Evolutionary conservation across 2,329 filamentous ascomycete genomes (phyloP).

Genomic region (Thyridium curvatum): DNA sequence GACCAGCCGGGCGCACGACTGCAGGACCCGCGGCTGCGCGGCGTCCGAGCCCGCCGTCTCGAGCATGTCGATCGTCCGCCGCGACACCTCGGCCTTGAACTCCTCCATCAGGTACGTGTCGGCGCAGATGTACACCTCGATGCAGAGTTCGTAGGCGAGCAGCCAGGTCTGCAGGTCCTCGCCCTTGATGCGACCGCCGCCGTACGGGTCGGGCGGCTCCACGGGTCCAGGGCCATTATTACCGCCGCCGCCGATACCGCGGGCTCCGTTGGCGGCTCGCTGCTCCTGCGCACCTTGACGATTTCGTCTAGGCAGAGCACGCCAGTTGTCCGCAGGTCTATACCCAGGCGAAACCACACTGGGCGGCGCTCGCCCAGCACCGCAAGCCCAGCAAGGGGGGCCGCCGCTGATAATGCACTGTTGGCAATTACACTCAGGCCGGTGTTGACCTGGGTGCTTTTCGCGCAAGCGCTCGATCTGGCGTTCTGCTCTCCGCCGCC

Average conservation of each 20-base stretch:
- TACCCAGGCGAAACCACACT: constrained; percentile 5
- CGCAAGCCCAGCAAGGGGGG: constrained; percentile 35
- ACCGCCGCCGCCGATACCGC: constrained; percentile 6
- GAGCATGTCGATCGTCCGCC: constrained; percentile 37
- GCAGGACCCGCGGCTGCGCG: constrained; percentile 34
- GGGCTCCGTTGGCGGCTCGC: not conserved
- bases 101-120: constrained; percentile 39
- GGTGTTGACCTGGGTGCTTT: constrained; percentile 38
- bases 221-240: not conserved
- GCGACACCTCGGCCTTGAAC: constrained; percentile 34
- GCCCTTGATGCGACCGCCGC: constrained; percentile 27
- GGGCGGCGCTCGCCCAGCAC: constrained; percentile 22
- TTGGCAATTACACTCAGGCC: constrained; percentile 35
- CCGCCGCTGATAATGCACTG: constrained; percentile 26
- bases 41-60: constrained; percentile 35
- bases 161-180: constrained; percentile 42
- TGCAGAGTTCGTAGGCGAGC: constrained; percentile 36
- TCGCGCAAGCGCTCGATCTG: constrained; percentile 28
- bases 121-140: constrained; percentile 44
- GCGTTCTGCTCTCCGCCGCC: constrained; percentile 25
- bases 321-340: constrained; percentile 2
- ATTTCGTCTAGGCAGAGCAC: not conserved
- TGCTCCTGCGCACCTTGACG: not conserved
- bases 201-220: constrained; percentile 7
- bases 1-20: constrained; percentile 34